phyloP scores from a whole-genome alignment of 1,139 yeast species.

The Taphrina pruni region DNA sequence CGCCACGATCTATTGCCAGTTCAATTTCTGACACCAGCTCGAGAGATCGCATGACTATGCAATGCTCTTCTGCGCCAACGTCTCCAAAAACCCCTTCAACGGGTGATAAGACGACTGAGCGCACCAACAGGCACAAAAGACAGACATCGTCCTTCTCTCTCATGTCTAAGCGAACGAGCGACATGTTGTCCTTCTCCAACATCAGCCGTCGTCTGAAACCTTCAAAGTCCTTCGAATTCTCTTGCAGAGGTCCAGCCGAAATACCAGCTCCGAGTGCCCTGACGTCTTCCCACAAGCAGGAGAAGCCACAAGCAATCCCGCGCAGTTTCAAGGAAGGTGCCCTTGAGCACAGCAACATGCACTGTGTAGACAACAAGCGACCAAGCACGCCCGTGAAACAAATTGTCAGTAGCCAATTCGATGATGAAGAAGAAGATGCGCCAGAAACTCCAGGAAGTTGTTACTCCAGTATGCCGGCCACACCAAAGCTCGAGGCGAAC shows the following conservation, averaged over 20 bases:
- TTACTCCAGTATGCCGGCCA: constrained; percentile 18
- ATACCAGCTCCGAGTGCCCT: constrained; percentile 3
- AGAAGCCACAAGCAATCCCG: neutral
- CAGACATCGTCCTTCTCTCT: constrained; percentile 7
- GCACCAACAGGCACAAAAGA: constrained; percentile 1
- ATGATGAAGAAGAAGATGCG: neutral
- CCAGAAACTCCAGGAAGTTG: constrained; percentile 16
- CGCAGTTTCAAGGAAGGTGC: no score
- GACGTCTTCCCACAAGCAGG: neutral
- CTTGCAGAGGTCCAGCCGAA: constrained; percentile 14
- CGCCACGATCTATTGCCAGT: constrained; percentile 5
- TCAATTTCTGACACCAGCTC: neutral
- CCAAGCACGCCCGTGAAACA: neutral
- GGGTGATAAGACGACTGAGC: neutral
- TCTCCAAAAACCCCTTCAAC: neutral
- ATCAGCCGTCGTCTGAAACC: constrained; percentile 5
- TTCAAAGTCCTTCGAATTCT: constrained; percentile 1
- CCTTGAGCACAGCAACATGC: no score
- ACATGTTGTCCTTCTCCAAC: neutral
- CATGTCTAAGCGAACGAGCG: constrained; percentile 15
- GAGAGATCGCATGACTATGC: neutral
- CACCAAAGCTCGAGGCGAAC: constrained; percentile 1
- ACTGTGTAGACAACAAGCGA: neutral
- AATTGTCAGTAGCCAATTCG: neutral
- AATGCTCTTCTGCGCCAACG: neutral